Percentiles rank a stretch among this genome's conserved stretches.
Conservation (phyloP, 23 red algal genomes). For the Gracilaria domingensis region DNA sequence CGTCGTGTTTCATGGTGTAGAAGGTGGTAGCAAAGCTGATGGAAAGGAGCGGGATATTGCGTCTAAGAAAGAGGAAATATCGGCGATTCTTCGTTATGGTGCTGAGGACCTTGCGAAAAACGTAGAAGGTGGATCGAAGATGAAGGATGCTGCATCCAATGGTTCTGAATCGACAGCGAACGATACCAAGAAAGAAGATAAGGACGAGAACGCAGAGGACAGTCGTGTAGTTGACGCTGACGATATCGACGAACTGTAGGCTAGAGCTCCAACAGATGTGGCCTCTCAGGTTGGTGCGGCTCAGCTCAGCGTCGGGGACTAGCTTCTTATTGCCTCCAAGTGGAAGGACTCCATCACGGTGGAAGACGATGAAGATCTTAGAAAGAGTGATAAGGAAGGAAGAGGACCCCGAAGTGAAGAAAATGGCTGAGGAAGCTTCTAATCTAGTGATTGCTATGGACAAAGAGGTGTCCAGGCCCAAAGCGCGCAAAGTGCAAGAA, state of each 20-base stretch:
- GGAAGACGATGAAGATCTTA: constrained; percentile 71
- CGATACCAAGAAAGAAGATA: constrained; percentile 19
- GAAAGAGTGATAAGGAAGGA: constrained; percentile 57
- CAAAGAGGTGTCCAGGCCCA: constrained; percentile 20
- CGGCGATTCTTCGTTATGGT: constrained; percentile 94
- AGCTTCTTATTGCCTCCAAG: constrained; percentile 94
- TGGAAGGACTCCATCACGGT: constrained; percentile 88
- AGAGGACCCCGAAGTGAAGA: constrained; percentile 45
- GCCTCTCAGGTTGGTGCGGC: constrained; percentile 61
- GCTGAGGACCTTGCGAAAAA: constrained; percentile 57
- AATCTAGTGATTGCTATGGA: constrained; percentile 37
- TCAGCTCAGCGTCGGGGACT: constrained; percentile 79
- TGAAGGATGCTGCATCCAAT: constrained; percentile 5
- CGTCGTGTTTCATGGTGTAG: constrained; percentile 91
- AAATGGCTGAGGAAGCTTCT: constrained; percentile 54
- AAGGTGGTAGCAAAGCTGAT: constrained; percentile 61
- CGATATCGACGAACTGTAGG: constrained; percentile 91
- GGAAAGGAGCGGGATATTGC: constrained; percentile 67
- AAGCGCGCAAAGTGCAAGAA: constrained; percentile 45
- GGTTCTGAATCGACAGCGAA: constrained; percentile 28
- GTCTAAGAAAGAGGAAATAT: constrained; percentile 92
- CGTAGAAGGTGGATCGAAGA: constrained; percentile 19
- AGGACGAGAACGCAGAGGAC: constrained; percentile 72
- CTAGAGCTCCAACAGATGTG: constrained; percentile 77
- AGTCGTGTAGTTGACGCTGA: constrained; percentile 73